Percentiles rank a stretch among this genome's conserved stretches.
phyloP scores from a whole-genome alignment of 768 basidiomycete genomes.

The Panaeolus papilionaceus region DNA sequence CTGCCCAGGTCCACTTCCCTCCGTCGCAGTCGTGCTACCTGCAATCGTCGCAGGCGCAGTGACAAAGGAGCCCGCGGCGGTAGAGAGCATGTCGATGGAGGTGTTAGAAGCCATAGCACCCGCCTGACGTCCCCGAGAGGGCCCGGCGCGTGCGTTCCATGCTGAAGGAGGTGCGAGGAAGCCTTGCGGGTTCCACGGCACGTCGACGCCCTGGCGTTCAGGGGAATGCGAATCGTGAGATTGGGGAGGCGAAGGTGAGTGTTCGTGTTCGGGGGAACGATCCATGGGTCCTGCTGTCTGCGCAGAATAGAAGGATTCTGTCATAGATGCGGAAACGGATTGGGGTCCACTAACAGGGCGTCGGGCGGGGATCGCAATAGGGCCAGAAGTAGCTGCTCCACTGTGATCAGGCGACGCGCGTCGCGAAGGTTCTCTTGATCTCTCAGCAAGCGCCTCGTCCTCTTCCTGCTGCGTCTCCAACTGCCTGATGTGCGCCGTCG shows the following conservation, averaged over 20 bases:
- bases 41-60: slow-evolving; percentile 67
- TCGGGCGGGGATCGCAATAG: slow-evolving; percentile 5
- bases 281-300: slow-evolving; percentile 25
- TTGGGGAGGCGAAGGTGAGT: slow-evolving; percentile 20
- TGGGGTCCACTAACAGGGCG: slow-evolving; percentile 20
- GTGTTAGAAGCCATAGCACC: background rate
- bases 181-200: slow-evolving; percentile 31
- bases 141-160: slow-evolving; percentile 25
- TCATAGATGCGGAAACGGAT: slow-evolving; percentile 24
- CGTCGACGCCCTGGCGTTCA: slow-evolving; percentile 31
- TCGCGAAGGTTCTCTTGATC: slow-evolving; percentile 13
- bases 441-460: slow-evolving; percentile 22
- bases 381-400: slow-evolving; percentile 3
- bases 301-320: slow-evolving; percentile 28
- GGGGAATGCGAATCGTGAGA: slow-evolving; percentile 22
- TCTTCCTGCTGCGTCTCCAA: slow-evolving; percentile 31
- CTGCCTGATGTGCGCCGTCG: slow-evolving; percentile 19
- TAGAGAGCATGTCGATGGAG: slow-evolving; percentile 57
- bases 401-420: slow-evolving; percentile 15
- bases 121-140: background rate
- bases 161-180: slow-evolving; percentile 28
- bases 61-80: slow-evolving; percentile 71
- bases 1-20: slow-evolving; percentile 36
- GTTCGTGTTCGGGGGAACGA: background rate
- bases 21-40: slow-evolving; percentile 60